Evolutionary conservation across 805 yeast species (phyloP), one percentile per base, ranked within the genome.

Genomic region (Blastobotrys terrestris): DNA sequence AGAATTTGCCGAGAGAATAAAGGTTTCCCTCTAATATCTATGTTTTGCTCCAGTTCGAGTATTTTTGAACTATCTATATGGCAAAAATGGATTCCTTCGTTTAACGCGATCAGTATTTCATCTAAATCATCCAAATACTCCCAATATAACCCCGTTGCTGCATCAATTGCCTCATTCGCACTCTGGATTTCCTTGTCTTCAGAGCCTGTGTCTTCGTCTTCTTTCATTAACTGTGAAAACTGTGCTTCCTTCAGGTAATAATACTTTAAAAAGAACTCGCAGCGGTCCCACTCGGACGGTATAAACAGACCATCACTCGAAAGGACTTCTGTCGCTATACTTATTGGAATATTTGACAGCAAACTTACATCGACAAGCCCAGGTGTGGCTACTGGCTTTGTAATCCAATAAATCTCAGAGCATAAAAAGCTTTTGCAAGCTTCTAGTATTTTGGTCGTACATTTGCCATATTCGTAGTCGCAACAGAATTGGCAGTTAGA

Each of bases 201-300:
- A 13, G 48, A 19, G 13, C 45, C 18, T 8, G 22, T 26, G 19
- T 40, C 42, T 13, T n/a, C 18, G n/a, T 39, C 50, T 42, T 57
- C 51, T 31, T 21, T 48, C 26, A 11, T 21, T 46, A 44, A 3
- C 21, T 31, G 11, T 11, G 35, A 26, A 26, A 26, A 26, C 11
- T 26, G 35, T 26, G 16, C 31, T 14, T 16, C 49, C 18, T 46
- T 45, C 7, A 26, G 14, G 31, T 43, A 14, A 44, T 76, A 67
- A 46, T 77, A 58, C 44, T 66, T 70, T 39, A 76, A 72, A 2
- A 75, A 67, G 55, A 79, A 78, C 26, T 75, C 55, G 44, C 79
- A 76, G 50, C 84, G 67, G 44, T 78, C 81, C 80, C 80, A 78
- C 60, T 79, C 84, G 1, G 72, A 71, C 1, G 79, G 78, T 3